Percentiles rank a stretch among this genome's conserved stretches.
phyloP scores from a whole-genome alignment of 2,329 filamentous ascomycete genomes.

The Aspergillus persii region DNA sequence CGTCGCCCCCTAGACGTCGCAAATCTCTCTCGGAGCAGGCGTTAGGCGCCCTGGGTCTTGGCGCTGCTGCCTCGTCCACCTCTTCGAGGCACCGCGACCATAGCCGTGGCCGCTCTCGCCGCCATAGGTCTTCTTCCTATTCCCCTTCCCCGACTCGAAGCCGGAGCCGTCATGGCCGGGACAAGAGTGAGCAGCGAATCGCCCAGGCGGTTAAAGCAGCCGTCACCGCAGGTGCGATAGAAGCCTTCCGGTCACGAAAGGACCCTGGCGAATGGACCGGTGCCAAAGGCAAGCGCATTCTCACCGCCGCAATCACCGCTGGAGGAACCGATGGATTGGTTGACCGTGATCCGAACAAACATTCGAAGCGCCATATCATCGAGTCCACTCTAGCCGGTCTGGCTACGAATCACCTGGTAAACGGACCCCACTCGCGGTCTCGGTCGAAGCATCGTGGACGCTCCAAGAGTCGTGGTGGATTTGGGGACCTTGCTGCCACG shows the following conservation, averaged over 20 bases:
- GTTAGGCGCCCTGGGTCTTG: slow-evolving; percentile 58
- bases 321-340: slow-evolving; percentile 79
- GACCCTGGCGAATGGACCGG: slow-evolving; percentile 87
- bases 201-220: slow-evolving; percentile 90
- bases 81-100: slow-evolving; percentile 49
- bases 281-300: slow-evolving; percentile 84
- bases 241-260: slow-evolving; percentile 87
- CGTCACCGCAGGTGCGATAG: slow-evolving; percentile 82
- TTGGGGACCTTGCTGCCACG: slow-evolving; percentile 44
- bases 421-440: slow-evolving; percentile 75
- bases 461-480: slow-evolving; percentile 44
- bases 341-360: slow-evolving; percentile 66
- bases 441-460: slow-evolving; percentile 48
- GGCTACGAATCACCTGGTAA: slow-evolving; percentile 78
- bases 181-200: slow-evolving; percentile 59
- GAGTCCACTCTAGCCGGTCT: slow-evolving; percentile 88
- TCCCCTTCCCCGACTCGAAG: slow-evolving; percentile 53
- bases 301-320: slow-evolving; percentile 82
- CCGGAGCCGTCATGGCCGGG: slow-evolving; percentile 50
- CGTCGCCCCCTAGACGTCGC: slow-evolving; percentile 36
- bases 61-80: slow-evolving; percentile 43
- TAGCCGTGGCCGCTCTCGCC: slow-evolving; percentile 40
- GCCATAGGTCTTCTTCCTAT: slow-evolving; percentile 48
- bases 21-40: slow-evolving; percentile 51
- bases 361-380: slow-evolving; percentile 74